Conservation (phyloP, 352 stramenopile species). For the Pythium sukuiense region DNA sequence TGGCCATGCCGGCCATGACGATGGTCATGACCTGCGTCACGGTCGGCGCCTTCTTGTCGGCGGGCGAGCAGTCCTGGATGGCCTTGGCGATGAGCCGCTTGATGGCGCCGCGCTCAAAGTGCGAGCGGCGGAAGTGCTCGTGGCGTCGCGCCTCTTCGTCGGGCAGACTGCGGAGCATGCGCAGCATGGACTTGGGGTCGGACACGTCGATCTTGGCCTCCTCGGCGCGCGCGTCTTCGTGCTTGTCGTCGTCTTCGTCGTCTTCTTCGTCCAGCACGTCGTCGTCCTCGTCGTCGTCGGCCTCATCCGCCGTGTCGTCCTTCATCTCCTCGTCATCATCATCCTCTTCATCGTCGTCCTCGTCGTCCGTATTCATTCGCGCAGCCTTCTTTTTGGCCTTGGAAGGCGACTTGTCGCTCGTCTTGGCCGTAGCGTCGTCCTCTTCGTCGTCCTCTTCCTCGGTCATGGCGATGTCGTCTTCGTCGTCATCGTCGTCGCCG, state of each 20-base stretch:
- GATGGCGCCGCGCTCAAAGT: conserved; percentile 82
- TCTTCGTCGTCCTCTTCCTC: conserved; percentile 59
- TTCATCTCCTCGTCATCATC: conserved; percentile 51
- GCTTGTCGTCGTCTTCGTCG: conserved; percentile 17
- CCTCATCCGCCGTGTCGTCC: conserved; percentile 35
- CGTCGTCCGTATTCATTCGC: conserved; percentile 25
- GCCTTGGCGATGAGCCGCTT: conserved; percentile 82
- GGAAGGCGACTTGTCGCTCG: conserved; percentile 10
- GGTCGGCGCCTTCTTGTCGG: conserved; percentile 51
- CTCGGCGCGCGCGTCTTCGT: neutral
- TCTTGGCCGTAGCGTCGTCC: conserved; percentile 14
- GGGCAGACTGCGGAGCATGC: conserved; percentile 65
- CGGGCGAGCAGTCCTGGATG: conserved; percentile 60
- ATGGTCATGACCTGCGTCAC: conserved; percentile 88
- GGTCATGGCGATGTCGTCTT: conserved; percentile 30
- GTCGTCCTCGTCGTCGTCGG: conserved; percentile 37
- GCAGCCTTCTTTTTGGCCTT: conserved; percentile 33
- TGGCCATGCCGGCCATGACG: conserved; percentile 87
- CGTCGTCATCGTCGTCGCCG: conserved; percentile 49
- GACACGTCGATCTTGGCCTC: conserved; percentile 45
- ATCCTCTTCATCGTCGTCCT: conserved; percentile 34
- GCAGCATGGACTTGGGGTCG: conserved; percentile 69
- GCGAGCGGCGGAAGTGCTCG: conserved; percentile 80
- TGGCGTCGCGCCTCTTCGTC: conserved; percentile 67
- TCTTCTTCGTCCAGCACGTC: conserved; percentile 31